Percentiles rank a stretch among this genome's conserved stretches.
Conservation (phyloP, 202 grass and related monocot species). For the Dendrocalamus latiflorus region DNA sequence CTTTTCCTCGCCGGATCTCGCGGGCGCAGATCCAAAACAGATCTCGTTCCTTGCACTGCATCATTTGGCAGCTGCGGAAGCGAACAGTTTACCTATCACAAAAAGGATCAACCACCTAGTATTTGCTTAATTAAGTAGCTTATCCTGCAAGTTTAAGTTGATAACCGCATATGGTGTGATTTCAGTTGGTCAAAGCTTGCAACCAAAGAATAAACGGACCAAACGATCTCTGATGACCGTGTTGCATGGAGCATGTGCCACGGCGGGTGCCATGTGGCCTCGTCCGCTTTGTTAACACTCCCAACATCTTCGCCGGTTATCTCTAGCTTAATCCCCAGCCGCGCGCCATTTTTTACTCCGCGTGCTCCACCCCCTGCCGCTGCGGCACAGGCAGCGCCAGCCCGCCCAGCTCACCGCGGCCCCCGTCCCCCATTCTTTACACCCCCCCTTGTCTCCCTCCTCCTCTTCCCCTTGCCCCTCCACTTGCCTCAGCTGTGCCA, state of each 20-base stretch:
- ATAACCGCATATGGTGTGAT: neutral
- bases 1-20: neutral
- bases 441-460: constrained; percentile 40
- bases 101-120: neutral
- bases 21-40: neutral
- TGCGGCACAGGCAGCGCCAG: constrained; percentile 15
- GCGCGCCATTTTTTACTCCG: constrained; percentile 14
- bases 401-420: neutral
- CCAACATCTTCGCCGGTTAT: no score
- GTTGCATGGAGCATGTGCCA: neutral
- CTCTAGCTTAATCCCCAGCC: neutral
- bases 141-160: neutral
- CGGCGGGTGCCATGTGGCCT: neutral
- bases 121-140: neutral
- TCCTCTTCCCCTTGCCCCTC: neutral
- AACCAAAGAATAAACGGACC: neutral
- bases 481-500: neutral
- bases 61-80: neutral
- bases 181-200: neutral
- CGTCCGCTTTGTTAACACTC: neutral
- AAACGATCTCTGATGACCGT: neutral
- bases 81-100: neutral
- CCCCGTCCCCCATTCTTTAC: constrained; percentile 15
- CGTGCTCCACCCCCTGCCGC: neutral
- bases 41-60: neutral